A percentile compares a stretch with the other conserved stretches of the same genome.
Evolutionary conservation across 495 filamentous ascomycete genomes (phyloP).

Genomic region (Penicillium chermesinum): DNA sequence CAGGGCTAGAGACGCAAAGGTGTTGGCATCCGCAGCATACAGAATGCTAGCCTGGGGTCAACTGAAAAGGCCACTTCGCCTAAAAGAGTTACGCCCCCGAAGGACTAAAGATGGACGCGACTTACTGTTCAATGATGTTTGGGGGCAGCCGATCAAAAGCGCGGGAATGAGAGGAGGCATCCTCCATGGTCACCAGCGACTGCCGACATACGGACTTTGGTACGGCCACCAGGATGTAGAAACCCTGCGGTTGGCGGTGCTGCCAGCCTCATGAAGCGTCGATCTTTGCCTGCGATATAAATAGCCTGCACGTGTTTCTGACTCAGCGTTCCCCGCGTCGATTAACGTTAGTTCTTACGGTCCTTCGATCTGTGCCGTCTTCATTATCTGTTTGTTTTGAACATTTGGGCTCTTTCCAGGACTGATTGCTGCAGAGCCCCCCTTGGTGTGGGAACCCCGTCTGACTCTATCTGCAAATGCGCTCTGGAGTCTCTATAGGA

Average conservation of each 20-base stretch:
- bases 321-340: slow-evolving; percentile 16
- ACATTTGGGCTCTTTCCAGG: too few relatives aligned
- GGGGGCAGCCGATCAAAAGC: slow-evolving; percentile 22
- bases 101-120: slow-evolving; percentile 1
- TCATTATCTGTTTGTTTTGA: too few relatives aligned
- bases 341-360: slow-evolving; percentile 6
- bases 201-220: slow-evolving; percentile 19
- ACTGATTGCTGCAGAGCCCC: neutral
- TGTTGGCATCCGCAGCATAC: slow-evolving; percentile 65
- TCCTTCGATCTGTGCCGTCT: neutral
- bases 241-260: slow-evolving; percentile 20
- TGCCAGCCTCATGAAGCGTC: slow-evolving; percentile 16
- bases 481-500: too few relatives aligned
- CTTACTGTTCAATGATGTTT: slow-evolving; percentile 28
- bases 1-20: slow-evolving; percentile 78
- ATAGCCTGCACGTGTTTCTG: slow-evolving; percentile 16
- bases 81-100: neutral
- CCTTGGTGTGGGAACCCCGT: too few relatives aligned
- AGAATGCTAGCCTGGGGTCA: slow-evolving; percentile 56
- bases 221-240: slow-evolving; percentile 11
- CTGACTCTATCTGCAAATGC: too few relatives aligned
- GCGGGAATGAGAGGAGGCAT: slow-evolving; percentile 13
- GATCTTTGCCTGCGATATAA: slow-evolving; percentile 15
- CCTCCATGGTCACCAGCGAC: slow-evolving; percentile 25
- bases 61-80: neutral